Evolutionary conservation across 164 flowering plant genomes (phyloP).

Genomic region (Euptelea pleiosperma): DNA sequence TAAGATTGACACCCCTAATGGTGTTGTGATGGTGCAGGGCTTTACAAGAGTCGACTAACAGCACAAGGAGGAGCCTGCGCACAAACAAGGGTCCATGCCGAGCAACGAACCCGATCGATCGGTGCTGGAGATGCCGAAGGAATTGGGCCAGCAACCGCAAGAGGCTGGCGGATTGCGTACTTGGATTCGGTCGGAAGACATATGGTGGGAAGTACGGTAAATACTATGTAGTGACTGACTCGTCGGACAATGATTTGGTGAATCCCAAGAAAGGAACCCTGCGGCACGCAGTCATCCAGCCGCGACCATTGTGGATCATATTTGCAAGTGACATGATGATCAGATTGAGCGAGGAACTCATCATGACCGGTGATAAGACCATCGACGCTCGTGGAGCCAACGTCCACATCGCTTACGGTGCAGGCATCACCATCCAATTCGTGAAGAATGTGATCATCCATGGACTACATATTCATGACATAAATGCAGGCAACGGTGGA

Average conservation of each 20-base stretch:
- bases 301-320: constrained; percentile 66
- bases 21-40: constrained; percentile 10
- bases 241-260: constrained; percentile 45
- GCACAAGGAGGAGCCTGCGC: constrained; percentile 43
- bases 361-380: constrained; percentile 58
- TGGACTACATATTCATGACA: constrained; percentile 50
- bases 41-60: constrained; percentile 15
- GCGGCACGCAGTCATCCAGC: constrained; percentile 63
- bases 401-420: constrained; percentile 52
- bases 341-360: constrained; percentile 50
- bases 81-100: constrained; percentile 32
- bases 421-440: constrained; percentile 51
- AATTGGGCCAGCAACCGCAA: constrained; percentile 56
- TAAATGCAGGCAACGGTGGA: constrained; percentile 38
- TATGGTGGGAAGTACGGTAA: constrained; percentile 52
- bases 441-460: constrained; percentile 54
- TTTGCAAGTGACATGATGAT: constrained; percentile 52
- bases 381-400: constrained; percentile 61
- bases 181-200: constrained; percentile 58
- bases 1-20: no score
- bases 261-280: constrained; percentile 76
- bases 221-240: constrained; percentile 47
- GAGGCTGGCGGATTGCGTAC: constrained; percentile 52
- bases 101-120: constrained; percentile 76
- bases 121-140: constrained; percentile 67